Base-by-base conservation (phyloP, 106 monocot species). In the Dactylorhiza incarnata region DNA sequence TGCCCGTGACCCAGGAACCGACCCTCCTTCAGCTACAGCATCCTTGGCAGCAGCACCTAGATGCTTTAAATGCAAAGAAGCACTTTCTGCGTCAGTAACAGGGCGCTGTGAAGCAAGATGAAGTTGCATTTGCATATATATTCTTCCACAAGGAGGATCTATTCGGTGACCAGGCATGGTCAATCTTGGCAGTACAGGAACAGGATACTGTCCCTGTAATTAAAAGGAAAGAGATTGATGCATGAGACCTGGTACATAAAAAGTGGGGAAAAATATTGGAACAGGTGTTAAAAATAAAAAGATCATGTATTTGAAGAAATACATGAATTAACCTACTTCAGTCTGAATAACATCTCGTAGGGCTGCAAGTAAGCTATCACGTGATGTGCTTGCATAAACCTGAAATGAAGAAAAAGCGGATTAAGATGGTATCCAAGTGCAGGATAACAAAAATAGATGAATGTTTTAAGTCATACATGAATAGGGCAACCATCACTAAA, bases 331-430 rank as follows among this genome's bases (percentile, higher is more conserved):
- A 79, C 82, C 50, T 78, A 99, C 94, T 85, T 99, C 94, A 74
- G 87, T 86, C 85, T 99, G 99, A 82, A 99, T 48, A 65, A 92
- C 87, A 88, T 99, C 99, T 24, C 82, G 85, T 81, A 99, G 86
- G 49, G 99, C 90, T 73, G 94, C 99, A 71, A 99, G 91, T 78
- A 99, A 85, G 77, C 77, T 94, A 77, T 99, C 99, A 75, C 99
- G 99, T 14, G 99, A 99, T 68, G 99, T 94, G 72, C 99, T 94
- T 43, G 99, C 88, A 83, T 99, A 99, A n/a, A 99, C 89, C 99
- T 99, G 80, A 72, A 83, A 81, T 43, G 20, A 72, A 83, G 26
- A 63, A 14, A 71, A 70, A 4, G 74, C 48, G 55, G 23, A 47
- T 20, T 19, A 63, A 25, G 45, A 13, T n/a, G 12, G 48, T 20